Conservation (phyloP, 441 rosid genomes). For the Populus hybrid region DNA sequence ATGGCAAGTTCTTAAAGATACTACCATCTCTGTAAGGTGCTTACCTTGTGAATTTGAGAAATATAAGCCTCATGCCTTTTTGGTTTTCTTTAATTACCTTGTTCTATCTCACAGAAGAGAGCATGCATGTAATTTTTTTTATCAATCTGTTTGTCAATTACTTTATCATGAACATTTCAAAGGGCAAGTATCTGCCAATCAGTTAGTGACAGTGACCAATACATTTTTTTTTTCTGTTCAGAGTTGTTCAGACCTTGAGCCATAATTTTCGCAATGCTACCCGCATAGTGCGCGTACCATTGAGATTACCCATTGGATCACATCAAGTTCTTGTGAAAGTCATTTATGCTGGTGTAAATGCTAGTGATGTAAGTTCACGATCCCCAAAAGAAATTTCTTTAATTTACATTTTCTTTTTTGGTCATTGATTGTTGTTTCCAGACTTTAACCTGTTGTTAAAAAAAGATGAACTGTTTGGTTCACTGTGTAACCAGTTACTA, state of each 20-base stretch:
- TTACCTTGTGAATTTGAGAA: constrained; percentile 10
- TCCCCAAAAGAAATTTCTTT: constrained; percentile 14
- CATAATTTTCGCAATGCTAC: constrained; percentile 93
- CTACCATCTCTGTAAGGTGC: neutral
- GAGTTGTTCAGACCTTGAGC: constrained; percentile 82
- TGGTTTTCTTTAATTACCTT: neutral
- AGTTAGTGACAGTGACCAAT: constrained; percentile 15
- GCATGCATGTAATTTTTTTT: neutral
- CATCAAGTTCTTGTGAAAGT: constrained; percentile 79
- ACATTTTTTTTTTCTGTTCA: constrained; percentile 39
- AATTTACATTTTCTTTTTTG: neutral
- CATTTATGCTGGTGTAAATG: constrained; percentile 93
- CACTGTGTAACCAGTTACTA: neutral
- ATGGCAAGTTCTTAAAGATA: neutral
- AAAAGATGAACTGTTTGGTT: neutral
- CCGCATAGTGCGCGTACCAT: constrained; percentile 40
- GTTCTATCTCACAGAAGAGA: neutral
- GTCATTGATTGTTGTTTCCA: neutral
- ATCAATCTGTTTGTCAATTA: neutral
- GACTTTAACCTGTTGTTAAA: neutral
- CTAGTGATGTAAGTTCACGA: constrained; percentile 89
- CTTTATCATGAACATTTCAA: neutral
- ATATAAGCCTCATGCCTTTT: neutral
- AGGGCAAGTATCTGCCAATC: neutral
- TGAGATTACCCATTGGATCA: constrained; percentile 65